Conservation (phyloP, 148 eudicot genomes). For the Amaranthus hypochondriacus region DNA sequence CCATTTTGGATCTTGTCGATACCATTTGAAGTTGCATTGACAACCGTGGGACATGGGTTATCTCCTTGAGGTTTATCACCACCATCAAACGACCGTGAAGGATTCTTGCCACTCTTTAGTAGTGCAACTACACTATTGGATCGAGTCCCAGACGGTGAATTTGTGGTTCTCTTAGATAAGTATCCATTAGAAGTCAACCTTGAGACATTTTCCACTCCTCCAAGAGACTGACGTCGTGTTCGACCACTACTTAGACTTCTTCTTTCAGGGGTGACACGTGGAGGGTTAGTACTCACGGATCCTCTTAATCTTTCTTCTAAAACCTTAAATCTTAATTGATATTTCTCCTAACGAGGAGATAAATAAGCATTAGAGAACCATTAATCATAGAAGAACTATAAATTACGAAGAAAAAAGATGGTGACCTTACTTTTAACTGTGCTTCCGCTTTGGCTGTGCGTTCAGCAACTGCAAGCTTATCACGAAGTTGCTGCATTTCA, state of each 20-base stretch:
- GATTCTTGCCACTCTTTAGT: slow-evolving; percentile 39
- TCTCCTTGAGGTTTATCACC: slow-evolving; percentile 37
- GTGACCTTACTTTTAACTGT: slow-evolving; percentile 62
- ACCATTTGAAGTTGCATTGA: slow-evolving; percentile 22
- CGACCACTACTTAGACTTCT: slow-evolving; percentile 57
- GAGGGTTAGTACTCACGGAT: slow-evolving; percentile 34
- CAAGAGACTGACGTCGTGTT: slow-evolving; percentile 70
- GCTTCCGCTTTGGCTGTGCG: slow-evolving; percentile 96
- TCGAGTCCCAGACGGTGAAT: slow-evolving; percentile 38
- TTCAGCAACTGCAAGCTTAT: slow-evolving; percentile 80
- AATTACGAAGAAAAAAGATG: neutral
- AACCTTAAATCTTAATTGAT: slow-evolving; percentile 84
- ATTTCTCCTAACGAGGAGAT: slow-evolving; percentile 61
- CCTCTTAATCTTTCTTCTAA: slow-evolving; percentile 77
- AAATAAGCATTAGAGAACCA: slow-evolving; percentile 8
- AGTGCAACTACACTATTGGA: slow-evolving; percentile 35
- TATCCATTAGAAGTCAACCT: slow-evolving; percentile 56
- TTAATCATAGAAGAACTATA: neutral
- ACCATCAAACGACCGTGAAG: slow-evolving; percentile 56
- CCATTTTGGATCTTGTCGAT: slow-evolving; percentile 25
- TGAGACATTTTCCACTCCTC: slow-evolving; percentile 62
- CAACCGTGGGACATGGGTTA: slow-evolving; percentile 21
- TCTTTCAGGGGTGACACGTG: slow-evolving; percentile 43
- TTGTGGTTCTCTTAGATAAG: slow-evolving; percentile 43
- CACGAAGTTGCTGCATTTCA: slow-evolving; percentile 89